Evolutionary conservation across 1,284 basidiomycete species (phyloP).

Genomic region (Cutaneotrichosporon daszewskae): DNA sequence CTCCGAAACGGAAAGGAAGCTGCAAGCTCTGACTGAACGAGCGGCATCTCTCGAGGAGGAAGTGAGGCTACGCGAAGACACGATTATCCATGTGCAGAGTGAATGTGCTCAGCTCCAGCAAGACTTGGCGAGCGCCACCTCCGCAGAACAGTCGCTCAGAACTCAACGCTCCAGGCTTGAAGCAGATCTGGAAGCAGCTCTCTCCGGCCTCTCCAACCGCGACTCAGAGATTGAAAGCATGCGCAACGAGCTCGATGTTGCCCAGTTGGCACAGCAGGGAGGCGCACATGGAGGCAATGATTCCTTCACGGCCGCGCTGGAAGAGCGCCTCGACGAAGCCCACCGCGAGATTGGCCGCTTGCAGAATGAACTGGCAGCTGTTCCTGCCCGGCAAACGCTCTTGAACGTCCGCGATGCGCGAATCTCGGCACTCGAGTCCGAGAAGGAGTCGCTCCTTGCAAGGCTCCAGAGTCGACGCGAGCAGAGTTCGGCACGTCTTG

Average conservation of each 20-base stretch:
- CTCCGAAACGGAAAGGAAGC: no score
- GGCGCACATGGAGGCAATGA: neutral
- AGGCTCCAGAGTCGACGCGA: slow-evolving; percentile 13
- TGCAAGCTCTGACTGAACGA: no score
- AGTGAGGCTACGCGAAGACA: no score
- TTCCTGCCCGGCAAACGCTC: slow-evolving; percentile 31
- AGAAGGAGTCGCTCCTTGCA: slow-evolving; percentile 33
- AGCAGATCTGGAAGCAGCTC: neutral
- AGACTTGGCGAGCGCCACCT: no score
- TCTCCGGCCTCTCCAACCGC: neutral
- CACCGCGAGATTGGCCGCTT: slow-evolving; percentile 72
- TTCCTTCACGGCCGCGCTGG: slow-evolving; percentile 50
- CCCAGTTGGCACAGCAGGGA: neutral
- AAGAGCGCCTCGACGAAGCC: slow-evolving; percentile 71
- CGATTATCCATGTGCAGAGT: no score
- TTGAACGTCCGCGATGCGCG: slow-evolving; percentile 34
- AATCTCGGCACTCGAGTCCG: slow-evolving; percentile 38
- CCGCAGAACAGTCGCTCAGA: no score
- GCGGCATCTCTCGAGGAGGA: no score
- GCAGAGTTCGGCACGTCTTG: no score
- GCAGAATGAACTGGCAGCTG: slow-evolving; percentile 54
- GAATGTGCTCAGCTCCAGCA: no score
- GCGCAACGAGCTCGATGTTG: neutral
- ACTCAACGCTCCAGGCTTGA: no score
- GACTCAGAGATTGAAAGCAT: slow-evolving; percentile 1